Base-by-base conservation (phyloP, 768 basidiomycete species). In the Pleurotus tuber-regium region DNA sequence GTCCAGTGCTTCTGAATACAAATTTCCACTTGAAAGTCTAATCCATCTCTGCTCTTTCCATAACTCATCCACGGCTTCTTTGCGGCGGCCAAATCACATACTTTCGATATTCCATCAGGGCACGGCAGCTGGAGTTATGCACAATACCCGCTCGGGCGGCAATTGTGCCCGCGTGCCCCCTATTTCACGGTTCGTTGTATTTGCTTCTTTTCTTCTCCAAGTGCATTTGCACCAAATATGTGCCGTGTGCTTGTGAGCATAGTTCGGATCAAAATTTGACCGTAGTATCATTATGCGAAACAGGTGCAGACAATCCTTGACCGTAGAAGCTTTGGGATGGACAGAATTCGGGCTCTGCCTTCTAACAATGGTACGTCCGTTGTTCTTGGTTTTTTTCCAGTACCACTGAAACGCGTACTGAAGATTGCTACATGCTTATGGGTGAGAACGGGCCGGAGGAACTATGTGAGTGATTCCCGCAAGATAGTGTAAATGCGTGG, bases 241-340 rank as follows among this genome's bases (percentile, higher is more conserved):
- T 14, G 19, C 12, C 14, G n/a, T 36, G 14, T 19, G 35, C 35
- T 36, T 12, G 14, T n/a, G 35, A 36, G 35, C 35, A 19, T 36
- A 33, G 29, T 31, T 48, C 46, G 46, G 46, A 35, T 48, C 46
- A 48, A 48, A 39, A 31, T 39, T 41, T 24, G 23, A 52, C 30
- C 50, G n/a, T 19, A 30, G 24, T 28, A 42, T 49, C 25, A 30
- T 28, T 40, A 2, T 18, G 11, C 29, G n/a, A 28, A 41, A 55
- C 54, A 86, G 81, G 57, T 91, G 89, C 67, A 75, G 85, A 57
- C 83, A 89, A 63, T 79, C 80, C 2, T 68, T 89, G 54, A 87
- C 87, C 4, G 82, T 89, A 5, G 85, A 87, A 65, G 83, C 83
- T 1, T 62, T 90, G 12, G 87, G 86, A 4, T 90, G 89, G 88